Conservation (phyloP, 1,284 basidiomycete species). For the Sporisorium sorghi region DNA sequence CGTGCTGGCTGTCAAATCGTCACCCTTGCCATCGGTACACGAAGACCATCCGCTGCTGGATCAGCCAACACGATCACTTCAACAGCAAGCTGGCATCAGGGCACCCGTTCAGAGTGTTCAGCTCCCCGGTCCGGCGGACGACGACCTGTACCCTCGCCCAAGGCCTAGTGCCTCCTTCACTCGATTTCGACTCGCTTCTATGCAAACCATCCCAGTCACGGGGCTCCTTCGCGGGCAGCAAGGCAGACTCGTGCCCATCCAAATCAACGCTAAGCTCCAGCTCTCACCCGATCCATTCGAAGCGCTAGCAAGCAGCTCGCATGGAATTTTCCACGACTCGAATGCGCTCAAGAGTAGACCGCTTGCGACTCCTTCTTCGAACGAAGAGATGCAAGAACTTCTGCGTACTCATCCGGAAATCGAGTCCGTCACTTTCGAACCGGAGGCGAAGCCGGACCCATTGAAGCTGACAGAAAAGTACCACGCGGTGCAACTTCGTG, state of each 20-base stretch:
- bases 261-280: background rate
- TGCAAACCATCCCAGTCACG: background rate
- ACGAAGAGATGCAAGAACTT: background rate
- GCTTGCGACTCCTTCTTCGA: slow-evolving; percentile 2
- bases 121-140: background rate
- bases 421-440: background rate
- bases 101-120: background rate
- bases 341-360: background rate
- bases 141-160: background rate
- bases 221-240: slow-evolving; percentile 24
- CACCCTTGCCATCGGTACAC: background rate
- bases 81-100: background rate
- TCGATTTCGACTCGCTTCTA: background rate
- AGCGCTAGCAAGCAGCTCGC: background rate
- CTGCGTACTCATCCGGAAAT: background rate
- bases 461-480: slow-evolving; percentile 13
- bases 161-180: background rate
- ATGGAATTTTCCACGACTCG: background rate
- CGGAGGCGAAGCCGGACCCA: background rate
- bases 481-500: slow-evolving; percentile 9
- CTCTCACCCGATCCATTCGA: background rate
- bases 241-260: slow-evolving; percentile 15
- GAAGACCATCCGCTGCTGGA: background rate
- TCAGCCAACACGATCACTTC: background rate
- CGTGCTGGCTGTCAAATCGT: background rate